These are phyloP conservation scores for cucumber (Cucumis sativus) DNA, from an alignment of 306 rosid genomes.

Conservation along the genomic window Cucumber_9930_V3 NC_026660.2:10418001-10418500, in stretches of 20 bases:
- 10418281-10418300: not conserved
- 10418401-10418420: not conserved
- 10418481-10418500: not conserved
- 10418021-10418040: conserved; percentile 9
- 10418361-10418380: not conserved
- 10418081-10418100: not conserved
- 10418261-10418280: not conserved
- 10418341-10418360: not conserved
- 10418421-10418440: not conserved
- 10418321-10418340: not conserved
- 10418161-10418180: not conserved
- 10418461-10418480: not conserved
- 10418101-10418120: not conserved
- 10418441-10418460: not conserved
- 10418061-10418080: conserved; percentile 6
- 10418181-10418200: not conserved
- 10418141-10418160: not conserved
- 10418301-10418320: not conserved
- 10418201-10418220: not conserved
- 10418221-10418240: not conserved
- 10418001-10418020: conserved; percentile 76
- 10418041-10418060: not conserved
- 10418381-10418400: not conserved
- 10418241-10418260: not conserved
- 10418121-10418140: not conserved